phyloP scores from a whole-genome alignment of 495 filamentous ascomycete species.

The Filosporella fistucella region DNA sequence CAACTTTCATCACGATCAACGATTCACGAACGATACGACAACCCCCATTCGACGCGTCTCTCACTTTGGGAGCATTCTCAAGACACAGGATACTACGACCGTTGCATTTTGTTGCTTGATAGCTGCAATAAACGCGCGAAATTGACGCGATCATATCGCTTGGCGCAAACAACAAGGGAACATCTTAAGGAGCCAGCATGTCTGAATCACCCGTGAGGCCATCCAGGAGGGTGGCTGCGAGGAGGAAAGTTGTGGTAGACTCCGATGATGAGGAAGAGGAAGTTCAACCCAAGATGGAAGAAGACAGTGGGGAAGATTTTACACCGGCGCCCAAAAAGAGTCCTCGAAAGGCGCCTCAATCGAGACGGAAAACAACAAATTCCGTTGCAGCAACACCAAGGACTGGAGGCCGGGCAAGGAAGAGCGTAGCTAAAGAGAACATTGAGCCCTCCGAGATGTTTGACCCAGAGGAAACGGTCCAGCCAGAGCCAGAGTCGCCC shows the following conservation, averaged over 20 bases:
- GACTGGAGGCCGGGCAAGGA: constrained; percentile 28
- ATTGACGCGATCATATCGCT: background rate
- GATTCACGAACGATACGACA: background rate
- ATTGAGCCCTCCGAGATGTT: constrained; percentile 58
- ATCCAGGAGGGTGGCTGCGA: constrained; percentile 66
- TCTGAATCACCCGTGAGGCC: constrained; percentile 56
- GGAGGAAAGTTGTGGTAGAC: constrained; percentile 67
- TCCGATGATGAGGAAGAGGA: constrained; percentile 65
- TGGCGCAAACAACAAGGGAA: background rate
- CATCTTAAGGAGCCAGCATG: constrained; percentile 10
- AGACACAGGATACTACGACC: background rate
- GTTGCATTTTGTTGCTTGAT: too few species aligned
- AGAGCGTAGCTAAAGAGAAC: constrained; percentile 34
- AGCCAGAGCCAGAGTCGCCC: constrained; percentile 54
- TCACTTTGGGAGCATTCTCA: background rate
- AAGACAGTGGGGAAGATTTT: constrained; percentile 74
- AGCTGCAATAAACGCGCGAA: background rate
- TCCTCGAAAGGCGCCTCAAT: constrained; percentile 39
- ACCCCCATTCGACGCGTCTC: background rate
- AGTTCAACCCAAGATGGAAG: constrained; percentile 39
- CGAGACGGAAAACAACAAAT: constrained; percentile 53
- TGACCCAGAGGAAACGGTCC: constrained; percentile 50
- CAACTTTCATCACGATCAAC: background rate
- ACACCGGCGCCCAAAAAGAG: constrained; percentile 61
- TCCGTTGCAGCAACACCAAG: constrained; percentile 29